Evolutionary conservation across 768 basidiomycete genomes (phyloP), one percentile per base, ranked within the genome.

Genomic region (Suillus lakei): DNA sequence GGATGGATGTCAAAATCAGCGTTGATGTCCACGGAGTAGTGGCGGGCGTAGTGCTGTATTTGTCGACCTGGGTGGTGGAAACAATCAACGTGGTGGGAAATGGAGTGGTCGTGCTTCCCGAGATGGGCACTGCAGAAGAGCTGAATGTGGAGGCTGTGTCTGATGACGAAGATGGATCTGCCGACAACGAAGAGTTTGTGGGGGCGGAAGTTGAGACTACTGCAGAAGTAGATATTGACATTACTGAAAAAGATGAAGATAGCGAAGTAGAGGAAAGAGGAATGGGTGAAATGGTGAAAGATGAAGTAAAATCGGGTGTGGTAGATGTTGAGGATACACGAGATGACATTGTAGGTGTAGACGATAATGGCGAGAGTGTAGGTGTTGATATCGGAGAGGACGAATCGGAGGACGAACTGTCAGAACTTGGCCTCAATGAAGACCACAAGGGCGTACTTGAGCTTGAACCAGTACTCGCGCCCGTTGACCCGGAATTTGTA

Each of bases 21-120:
- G 70, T 76, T 55, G 75, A 75, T 7, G 65, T 46, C 4, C 65
- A 48, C 13, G 64, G 66, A 3, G 51, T 58, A 18, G 54, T 36
- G 15, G 63, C 32, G 18, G 59, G 53, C 43, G 54, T 10, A 13
- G 30, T 18, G 34, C 48, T n/a, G 48, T 62, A 26, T 26, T 66
- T 62, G 6, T 62, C 65, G 28, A 67, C 58, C 6, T 68, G 10
- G n/a, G 74, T 70, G 3, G 69, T 67, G 12, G 65, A 53, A 41
- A 68, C 26, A 9, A 74, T 32, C 23, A 74, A 18, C 16, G 65
- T 66, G 5, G 66, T 71, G 6, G 73, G 30, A 6, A 39, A 15
- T 55, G 43, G 26, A 36, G 7, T 50, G 34, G 16, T 15, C 3
- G 58, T 54, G 39, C 8, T 43, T 41, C 30, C 10, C 38, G 46